Base-by-base conservation (phyloP, 2,329 filamentous ascomycete genomes). In the Sclerotinia nivalis region DNA sequence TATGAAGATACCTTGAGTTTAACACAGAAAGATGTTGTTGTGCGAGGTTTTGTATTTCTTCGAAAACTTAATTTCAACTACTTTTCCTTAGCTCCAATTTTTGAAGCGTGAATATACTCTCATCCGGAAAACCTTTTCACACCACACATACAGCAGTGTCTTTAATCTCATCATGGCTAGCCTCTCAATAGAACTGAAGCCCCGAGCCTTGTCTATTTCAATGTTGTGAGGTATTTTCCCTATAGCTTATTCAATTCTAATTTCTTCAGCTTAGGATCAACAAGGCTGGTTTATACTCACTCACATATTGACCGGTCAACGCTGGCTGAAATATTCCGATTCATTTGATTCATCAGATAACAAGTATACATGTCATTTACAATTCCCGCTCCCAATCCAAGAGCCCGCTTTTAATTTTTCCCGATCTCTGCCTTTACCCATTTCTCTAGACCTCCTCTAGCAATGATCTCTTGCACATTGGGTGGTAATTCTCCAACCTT, bases 381-480 rank as follows among this genome's bases (percentile, higher is more conserved):
- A 37, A 40, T 13, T 59, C 12, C 37, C 15, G 28, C 31, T 60
- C 22, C 31, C n/a, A 61, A 3, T 15, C 22, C 2, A 40, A 43
- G 37, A 18, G 12, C n/a, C 31, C 0, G 10, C 18, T 69, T n/a
- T 65, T 40, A 69, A 20, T 69, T 50, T 58, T 66, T 59, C 10
- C 71, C 72, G 68, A 77, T 76, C 69, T 77, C 73, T 6, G 68
- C 49, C 68, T 76, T 76, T 1, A 96, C 91, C 93, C 93, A 96
- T 73, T 89, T 90, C 83, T 94, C 92, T 71, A 96, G 78, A 0
- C 93, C 93, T 2, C 92, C 92, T 64, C 85, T 80, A 0, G 91
- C 90, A 76, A 95, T 92, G 69, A 95, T 93, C 77, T 92, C 91
- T 79, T 97, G 93, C 69, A 97, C 91, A 77, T 95, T 97, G 0